Base-by-base conservation (phyloP, 495 filamentous ascomycete species). In the Aspergillus campestris region DNA sequence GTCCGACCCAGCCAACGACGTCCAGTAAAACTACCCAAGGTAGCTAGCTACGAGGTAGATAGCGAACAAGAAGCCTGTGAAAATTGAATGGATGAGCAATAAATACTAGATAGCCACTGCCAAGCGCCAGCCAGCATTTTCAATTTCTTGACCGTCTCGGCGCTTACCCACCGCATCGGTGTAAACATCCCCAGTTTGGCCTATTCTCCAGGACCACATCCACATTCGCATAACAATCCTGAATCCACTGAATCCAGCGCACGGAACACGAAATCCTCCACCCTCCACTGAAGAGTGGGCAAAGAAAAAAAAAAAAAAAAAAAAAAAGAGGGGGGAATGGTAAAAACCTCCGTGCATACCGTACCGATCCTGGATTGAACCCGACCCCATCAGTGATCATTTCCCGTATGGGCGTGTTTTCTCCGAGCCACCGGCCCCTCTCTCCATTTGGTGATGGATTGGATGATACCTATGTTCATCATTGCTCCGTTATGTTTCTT, bases 1-100 rank as follows among this genome's bases (percentile, higher is more conserved):
- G 57, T 59, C 57, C 57, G 57, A 53, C 46, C 57, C 57, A 52
- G 53, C 33, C 34, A 50, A 47, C 44, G 41, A 39, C 38, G 15
- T 38, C 36, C 10, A 38, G 15, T 11, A 11, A 8, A 38, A 36
- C 15, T 38, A 30, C 28, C 29, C 18, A 34, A 15, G 7, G 39
- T 13, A 18, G 11, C n/a, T n/a, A 15, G 24, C 38, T 41, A 15
- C 36, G n/a, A 38, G 38, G 32, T 28, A 32, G 35, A 38, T 13
- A 35, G 15, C 31, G 15, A 48, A 42, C 38, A 31, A 40, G 11
- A n/a, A 50, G 12, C 31, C 8, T 13, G 7, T 40, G n/a, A 44
- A 36, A 35, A 44, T 45, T 44, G 41, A 50, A n/a, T 31, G n/a
- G 9, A 34, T 36, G 35, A 13, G 31, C 18, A 24, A 31, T 33